Conservation (phyloP, 192 early-diverging fungal species). For the Backusella macrospora region DNA sequence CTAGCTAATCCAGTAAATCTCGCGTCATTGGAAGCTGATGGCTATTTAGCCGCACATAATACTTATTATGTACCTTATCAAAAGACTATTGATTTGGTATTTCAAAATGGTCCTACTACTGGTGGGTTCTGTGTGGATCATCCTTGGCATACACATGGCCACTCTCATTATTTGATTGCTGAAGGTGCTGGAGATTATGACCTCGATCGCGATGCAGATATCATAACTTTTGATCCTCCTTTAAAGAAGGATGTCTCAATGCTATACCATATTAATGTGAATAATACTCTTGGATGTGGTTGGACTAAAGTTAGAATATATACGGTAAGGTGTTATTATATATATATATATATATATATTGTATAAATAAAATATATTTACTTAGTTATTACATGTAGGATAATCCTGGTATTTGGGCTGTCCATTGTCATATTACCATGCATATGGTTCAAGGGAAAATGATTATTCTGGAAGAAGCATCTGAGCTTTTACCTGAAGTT, state of each 20-base stretch:
- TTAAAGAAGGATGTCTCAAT: slow-evolving; percentile 20
- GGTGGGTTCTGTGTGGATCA: slow-evolving; percentile 14
- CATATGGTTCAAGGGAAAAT: slow-evolving; percentile 38
- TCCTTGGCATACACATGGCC: slow-evolving; percentile 37
- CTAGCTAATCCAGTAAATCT: background rate
- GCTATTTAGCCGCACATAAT: background rate
- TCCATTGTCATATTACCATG: slow-evolving; percentile 34
- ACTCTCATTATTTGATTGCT: slow-evolving; percentile 28
- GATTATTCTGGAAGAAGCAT: slow-evolving; percentile 26
- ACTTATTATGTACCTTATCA: slow-evolving; percentile 19
- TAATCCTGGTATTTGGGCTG: slow-evolving; percentile 36
- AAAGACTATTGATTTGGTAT: slow-evolving; percentile 28
- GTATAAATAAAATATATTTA: background rate
- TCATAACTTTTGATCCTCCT: slow-evolving; percentile 6
- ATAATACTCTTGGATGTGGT: slow-evolving; percentile 6
- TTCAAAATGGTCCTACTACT: slow-evolving; percentile 19
- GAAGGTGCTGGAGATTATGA: slow-evolving; percentile 29
- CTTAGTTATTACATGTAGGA: background rate
- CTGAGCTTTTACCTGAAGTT: slow-evolving; percentile 11
- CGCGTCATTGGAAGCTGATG: background rate
- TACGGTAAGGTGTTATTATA: slow-evolving; percentile 12
- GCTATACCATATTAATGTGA: slow-evolving; percentile 1
- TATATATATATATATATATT: background rate
- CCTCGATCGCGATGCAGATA: background rate
- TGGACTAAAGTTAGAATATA: slow-evolving; percentile 24